Evolutionary conservation across 805 yeast species (phyloP), one percentile per base, ranked within the genome.

Genomic region (Lachancea sp.): DNA sequence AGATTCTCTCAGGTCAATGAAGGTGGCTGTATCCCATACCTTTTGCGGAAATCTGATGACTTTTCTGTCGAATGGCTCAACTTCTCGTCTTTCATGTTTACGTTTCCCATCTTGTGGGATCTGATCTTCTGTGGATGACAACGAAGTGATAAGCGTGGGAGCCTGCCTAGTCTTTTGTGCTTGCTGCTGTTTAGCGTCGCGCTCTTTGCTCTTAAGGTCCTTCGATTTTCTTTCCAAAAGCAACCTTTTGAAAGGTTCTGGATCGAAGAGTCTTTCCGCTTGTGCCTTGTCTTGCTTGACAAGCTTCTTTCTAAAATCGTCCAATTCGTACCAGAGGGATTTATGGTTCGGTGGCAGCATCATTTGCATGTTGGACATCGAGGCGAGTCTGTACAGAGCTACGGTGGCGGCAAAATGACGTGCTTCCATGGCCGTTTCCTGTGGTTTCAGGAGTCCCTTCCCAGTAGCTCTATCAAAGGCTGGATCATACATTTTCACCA

Each of bases 401-500:
- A 83, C 86, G 0, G 97, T 89, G 0, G 99, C 97, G 0, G 91
- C 89, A 56, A 76, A 74, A 60, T 90, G 95, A 38, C 96, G 74
- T 1, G 98, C 96, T 55, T 90, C 97, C 27, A 87, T 70, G 1
- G 95, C 77, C 0, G 97, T 87, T 38, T 79, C 85, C 53, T 85
- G 88, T 0, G 90, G 82, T 3, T 67, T 64, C 6, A 82, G 71
- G 3, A 74, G 56, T 8, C 75, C 78, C 5, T 63, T 56, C 16
- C 74, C 73, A 0, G 82, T 78, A n/a, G 48, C 32, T 41, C 58
- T 58, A 18, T 56, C 65, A 48, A 50, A 64, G 1, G 66, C 56
- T 0, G 78, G 79, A 41, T 75, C 77, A 38, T 55, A 71, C 68
- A 80, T 75, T 43, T 72, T 69, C 2, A 88, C 72, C 1, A 66